A percentile compares a stretch with the other conserved stretches of the same genome.
These are phyloP conservation scores for Bruguiera hainesii DNA, from an alignment of 441 rosid genomes.

Conservation along the genomic window DNA sequence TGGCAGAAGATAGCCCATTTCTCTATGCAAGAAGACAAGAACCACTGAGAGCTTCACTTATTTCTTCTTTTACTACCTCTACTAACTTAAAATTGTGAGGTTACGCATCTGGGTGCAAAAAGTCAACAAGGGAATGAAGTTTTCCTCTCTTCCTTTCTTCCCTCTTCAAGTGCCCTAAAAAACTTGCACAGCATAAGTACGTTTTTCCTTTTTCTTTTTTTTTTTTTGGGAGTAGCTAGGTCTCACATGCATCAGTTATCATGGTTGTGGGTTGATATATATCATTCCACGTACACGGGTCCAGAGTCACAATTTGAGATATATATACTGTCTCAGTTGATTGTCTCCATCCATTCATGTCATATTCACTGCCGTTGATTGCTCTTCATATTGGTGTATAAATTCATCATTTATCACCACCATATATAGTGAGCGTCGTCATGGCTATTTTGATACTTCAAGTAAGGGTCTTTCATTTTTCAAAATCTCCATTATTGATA, in stretches of 20 bases:
- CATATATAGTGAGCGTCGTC: constrained; percentile 6
- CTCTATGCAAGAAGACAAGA: constrained; percentile 10
- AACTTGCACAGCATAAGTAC: constrained; percentile 7
- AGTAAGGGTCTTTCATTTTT: constrained; percentile 6
- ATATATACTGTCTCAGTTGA: neutral
- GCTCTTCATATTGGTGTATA: constrained; percentile 13
- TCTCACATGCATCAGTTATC: constrained; percentile 38
- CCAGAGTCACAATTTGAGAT: neutral
- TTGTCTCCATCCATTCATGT: constrained; percentile 17
- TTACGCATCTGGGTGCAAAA: constrained; percentile 1
- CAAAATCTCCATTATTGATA: constrained; percentile 28
- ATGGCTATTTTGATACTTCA: constrained; percentile 22
- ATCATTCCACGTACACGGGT: constrained; percentile 7
- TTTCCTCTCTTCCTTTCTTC: constrained; percentile 16
- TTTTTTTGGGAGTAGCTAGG: constrained; percentile 2
- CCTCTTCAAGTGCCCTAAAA: constrained; percentile 27
- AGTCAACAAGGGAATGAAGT: constrained; percentile 43
- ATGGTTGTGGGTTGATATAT: constrained; percentile 8
- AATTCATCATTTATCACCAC: constrained; percentile 24
- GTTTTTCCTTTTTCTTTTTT: too few relatives aligned
- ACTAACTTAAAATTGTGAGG: constrained; percentile 15
- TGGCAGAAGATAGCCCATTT: neutral
- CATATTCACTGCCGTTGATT: too few relatives aligned
- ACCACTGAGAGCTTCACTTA: constrained; percentile 34
- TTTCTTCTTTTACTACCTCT: constrained; percentile 34